Evolutionary conservation across 2,329 filamentous ascomycete species (phyloP).

Genomic region (Aspergillus fijiensis): DNA sequence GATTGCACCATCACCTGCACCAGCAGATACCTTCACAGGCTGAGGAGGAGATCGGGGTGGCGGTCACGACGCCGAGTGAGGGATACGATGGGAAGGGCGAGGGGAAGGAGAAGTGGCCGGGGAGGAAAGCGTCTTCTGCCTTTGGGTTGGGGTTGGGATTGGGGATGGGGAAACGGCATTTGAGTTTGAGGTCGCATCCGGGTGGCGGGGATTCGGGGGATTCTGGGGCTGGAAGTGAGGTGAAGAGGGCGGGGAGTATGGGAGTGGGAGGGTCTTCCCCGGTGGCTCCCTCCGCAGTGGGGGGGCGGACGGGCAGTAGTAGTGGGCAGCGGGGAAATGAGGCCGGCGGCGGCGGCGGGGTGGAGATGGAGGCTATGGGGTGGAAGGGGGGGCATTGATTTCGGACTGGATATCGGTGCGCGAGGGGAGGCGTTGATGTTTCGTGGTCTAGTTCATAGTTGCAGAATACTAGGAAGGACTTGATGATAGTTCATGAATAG

Average conservation of each 20-base stretch:
- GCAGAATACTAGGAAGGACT: neutral
- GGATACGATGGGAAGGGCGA: neutral
- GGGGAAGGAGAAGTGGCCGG: neutral
- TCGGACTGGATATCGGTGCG: neutral
- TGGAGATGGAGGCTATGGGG: conserved; percentile 11
- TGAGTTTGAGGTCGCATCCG: neutral
- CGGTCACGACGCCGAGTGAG: no score
- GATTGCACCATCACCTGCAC: no score
- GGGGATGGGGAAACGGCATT: neutral
- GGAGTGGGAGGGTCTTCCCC: neutral
- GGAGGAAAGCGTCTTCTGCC: neutral
- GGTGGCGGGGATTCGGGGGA: neutral
- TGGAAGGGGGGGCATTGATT: neutral
- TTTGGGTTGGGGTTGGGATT: neutral
- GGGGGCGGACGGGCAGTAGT: neutral
- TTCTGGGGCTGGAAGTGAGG: neutral
- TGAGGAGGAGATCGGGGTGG: no score
- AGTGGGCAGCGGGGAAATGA: neutral
- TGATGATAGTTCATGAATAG: no score
- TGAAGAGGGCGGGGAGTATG: neutral
- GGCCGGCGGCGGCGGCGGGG: neutral
- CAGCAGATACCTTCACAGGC: no score
- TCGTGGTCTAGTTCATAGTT: no score
- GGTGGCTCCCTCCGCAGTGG: no score
- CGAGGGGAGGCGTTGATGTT: no score